Conservation (phyloP, 805 yeast species). For the Yueomyces sp. region DNA sequence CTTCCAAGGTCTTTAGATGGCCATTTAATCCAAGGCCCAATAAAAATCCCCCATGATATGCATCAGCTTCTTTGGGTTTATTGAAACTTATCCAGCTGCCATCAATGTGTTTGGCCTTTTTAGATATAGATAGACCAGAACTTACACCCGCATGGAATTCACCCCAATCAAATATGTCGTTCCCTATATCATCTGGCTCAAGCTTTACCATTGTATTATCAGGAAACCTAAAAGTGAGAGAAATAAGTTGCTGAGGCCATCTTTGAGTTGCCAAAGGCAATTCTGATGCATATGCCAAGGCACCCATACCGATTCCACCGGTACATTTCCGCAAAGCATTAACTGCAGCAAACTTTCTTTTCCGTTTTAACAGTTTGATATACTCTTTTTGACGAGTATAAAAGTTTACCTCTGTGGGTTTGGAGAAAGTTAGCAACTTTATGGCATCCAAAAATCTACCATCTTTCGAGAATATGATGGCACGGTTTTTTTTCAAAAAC, state of each 20-base stretch:
- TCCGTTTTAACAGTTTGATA: slow-evolving; percentile 40
- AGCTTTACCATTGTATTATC: slow-evolving; percentile 48
- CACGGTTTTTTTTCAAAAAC: slow-evolving; percentile 16
- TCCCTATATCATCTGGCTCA: slow-evolving; percentile 38
- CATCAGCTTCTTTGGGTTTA: slow-evolving; percentile 52
- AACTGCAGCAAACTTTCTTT: slow-evolving; percentile 40
- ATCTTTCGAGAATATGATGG: slow-evolving; percentile 62
- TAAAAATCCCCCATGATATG: slow-evolving; percentile 92
- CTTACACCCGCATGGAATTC: slow-evolving; percentile 87
- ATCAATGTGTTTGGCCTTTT: slow-evolving; percentile 41
- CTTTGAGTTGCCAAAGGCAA: slow-evolving; percentile 76
- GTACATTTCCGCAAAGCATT: slow-evolving; percentile 64
- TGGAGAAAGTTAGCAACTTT: slow-evolving; percentile 35
- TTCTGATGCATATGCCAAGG: slow-evolving; percentile 25
- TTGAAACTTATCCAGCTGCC: slow-evolving; percentile 91
- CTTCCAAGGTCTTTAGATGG: slow-evolving; percentile 68
- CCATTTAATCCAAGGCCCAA: slow-evolving; percentile 88
- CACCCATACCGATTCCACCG: slow-evolving; percentile 20
- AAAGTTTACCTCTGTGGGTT: slow-evolving; percentile 12
- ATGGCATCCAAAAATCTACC: slow-evolving; percentile 69
- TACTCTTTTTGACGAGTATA: slow-evolving; percentile 37
- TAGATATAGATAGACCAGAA: slow-evolving; percentile 66
- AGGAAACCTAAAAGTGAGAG: slow-evolving; percentile 58
- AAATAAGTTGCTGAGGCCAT: slow-evolving; percentile 65
- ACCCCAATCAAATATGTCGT: slow-evolving; percentile 58